phyloP scores from a whole-genome alignment of 2,329 filamentous ascomycete species.

The Fusarium sublunatum region DNA sequence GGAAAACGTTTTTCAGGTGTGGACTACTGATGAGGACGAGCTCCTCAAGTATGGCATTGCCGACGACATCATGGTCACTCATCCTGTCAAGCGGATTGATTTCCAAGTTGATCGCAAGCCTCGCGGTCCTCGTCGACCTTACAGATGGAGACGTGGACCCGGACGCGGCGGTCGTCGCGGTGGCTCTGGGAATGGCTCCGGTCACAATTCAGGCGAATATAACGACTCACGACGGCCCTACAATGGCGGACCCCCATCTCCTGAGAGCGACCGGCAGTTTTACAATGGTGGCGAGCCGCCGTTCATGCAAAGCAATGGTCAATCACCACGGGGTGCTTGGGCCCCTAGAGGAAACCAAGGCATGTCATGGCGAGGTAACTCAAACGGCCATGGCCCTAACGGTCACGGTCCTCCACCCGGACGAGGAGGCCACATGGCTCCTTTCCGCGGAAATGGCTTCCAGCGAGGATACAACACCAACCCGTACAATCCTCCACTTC shows the following conservation, averaged over 20 bases:
- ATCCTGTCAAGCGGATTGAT: slow-evolving; percentile 73
- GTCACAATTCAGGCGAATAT: slow-evolving; percentile 1
- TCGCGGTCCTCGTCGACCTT: slow-evolving; percentile 38
- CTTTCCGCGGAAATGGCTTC: slow-evolving; percentile 25
- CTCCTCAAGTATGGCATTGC: slow-evolving; percentile 67
- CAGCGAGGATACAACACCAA: slow-evolving; percentile 10
- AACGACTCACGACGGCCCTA: slow-evolving; percentile 5
- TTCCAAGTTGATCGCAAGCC: slow-evolving; percentile 68
- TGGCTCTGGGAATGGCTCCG: not conserved
- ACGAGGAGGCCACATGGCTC: slow-evolving; percentile 14
- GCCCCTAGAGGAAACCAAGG: slow-evolving; percentile 11
- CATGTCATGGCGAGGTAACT: slow-evolving; percentile 31
- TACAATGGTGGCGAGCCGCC: not conserved
- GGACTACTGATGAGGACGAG: slow-evolving; percentile 70
- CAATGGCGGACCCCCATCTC: slow-evolving; percentile 12
- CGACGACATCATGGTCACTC: slow-evolving; percentile 72
- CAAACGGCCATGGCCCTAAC: slow-evolving; percentile 8
- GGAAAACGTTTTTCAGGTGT: slow-evolving; percentile 75
- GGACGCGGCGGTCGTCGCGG: slow-evolving; percentile 38
- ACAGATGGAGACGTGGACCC: slow-evolving; percentile 42
- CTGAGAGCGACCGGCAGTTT: slow-evolving; percentile 25
- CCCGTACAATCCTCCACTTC: slow-evolving; percentile 6
- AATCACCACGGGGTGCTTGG: slow-evolving; percentile 10
- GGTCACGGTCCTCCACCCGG: not conserved
- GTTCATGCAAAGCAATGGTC: slow-evolving; percentile 11